phyloP scores from a whole-genome alignment of 805 yeast species.

The Myxozyma neglecta region DNA sequence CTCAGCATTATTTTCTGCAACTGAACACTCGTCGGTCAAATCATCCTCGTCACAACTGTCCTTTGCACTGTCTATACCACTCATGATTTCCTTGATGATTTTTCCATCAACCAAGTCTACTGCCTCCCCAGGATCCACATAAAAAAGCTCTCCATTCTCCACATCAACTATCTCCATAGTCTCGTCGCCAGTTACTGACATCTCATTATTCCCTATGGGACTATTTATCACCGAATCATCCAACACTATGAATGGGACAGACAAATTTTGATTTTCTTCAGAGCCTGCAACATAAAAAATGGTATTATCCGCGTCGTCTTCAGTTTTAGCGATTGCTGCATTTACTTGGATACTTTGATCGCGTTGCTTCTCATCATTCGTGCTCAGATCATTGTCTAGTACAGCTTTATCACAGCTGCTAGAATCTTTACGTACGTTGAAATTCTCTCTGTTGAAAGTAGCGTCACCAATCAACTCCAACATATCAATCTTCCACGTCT shows the following conservation, averaged over 20 bases:
- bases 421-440: too few relatives aligned
- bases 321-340: neutral
- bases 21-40: neutral
- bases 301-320: neutral
- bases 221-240: neutral
- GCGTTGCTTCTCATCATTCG: neutral
- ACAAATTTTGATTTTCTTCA: neutral
- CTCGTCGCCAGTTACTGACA: neutral
- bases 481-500: too few relatives aligned
- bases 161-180: too few relatives aligned
- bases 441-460: too few relatives aligned
- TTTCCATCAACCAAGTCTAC: neutral
- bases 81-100: neutral
- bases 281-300: neutral
- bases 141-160: neutral
- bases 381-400: too few relatives aligned
- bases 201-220: neutral
- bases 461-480: too few relatives aligned
- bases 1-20: neutral
- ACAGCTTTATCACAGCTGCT: too few relatives aligned
- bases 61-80: neutral
- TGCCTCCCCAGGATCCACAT: neutral
- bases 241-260: neutral
- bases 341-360: neutral
- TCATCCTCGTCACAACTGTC: neutral